Evolutionary conservation across 192 early-diverging fungal genomes (phyloP).

Genomic region (Rhizoclosmatium globosum): DNA sequence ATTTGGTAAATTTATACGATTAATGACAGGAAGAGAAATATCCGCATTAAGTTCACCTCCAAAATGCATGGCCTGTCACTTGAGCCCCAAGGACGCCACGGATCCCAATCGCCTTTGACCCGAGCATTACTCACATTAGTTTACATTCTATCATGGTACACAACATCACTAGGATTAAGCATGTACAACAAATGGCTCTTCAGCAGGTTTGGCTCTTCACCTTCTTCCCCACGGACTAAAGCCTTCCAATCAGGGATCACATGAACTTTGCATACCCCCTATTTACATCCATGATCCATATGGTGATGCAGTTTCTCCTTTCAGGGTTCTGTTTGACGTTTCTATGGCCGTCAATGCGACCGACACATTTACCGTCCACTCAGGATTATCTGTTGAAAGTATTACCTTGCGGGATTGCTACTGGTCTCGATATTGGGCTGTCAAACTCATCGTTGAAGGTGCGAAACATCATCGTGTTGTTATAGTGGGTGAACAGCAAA

Average conservation of each 20-base stretch:
- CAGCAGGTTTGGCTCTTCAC: conserved; percentile 46
- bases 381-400: conserved; percentile 74
- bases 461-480: background rate
- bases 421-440: conserved; percentile 89
- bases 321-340: conserved; percentile 60
- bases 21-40: no score
- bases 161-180: conserved; percentile 76
- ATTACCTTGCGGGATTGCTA: conserved; percentile 87
- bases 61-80: no score
- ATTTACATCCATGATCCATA: conserved; percentile 85
- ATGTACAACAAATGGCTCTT: conserved; percentile 97
- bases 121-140: background rate
- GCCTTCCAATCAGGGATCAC: conserved; percentile 49
- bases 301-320: conserved; percentile 79
- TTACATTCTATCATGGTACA: conserved; percentile 70
- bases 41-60: no score
- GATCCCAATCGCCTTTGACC: background rate
- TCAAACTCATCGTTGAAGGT: conserved; percentile 85
- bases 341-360: conserved; percentile 68
- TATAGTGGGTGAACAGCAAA: background rate
- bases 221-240: background rate
- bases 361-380: conserved; percentile 59
- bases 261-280: conserved; percentile 88
- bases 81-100: no score
- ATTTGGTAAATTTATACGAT: no score